Evolutionary conservation across 2,329 filamentous ascomycete species (phyloP).

Genomic region (Arthrobotrys sinensis): DNA sequence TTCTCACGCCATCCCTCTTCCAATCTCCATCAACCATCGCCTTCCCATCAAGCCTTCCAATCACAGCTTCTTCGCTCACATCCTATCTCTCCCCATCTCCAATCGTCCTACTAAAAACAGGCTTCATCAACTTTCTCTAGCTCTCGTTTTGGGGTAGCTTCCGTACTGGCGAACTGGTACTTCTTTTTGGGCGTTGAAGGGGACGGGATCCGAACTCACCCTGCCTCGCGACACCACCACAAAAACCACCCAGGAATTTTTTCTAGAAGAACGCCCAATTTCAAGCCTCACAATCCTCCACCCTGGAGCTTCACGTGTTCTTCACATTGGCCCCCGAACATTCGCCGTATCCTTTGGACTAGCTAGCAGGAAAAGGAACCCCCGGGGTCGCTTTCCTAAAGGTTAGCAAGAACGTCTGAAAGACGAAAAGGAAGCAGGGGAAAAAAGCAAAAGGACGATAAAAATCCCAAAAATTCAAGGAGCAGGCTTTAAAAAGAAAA

Average conservation of each 20-base stretch:
- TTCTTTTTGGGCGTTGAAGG: constrained; percentile 36
- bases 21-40: constrained; percentile 6
- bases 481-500: background rate
- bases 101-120: background rate
- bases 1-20: constrained; percentile 48
- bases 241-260: constrained; percentile 18
- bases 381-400: constrained; percentile 46
- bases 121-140: background rate
- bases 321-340: constrained; percentile 30
- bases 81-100: background rate
- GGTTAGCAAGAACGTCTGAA: constrained; percentile 15
- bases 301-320: constrained; percentile 52
- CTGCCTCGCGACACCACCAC: constrained; percentile 49
- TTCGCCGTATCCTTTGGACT: constrained; percentile 29
- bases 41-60: background rate
- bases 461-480: background rate
- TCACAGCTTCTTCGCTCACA: background rate
- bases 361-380: constrained; percentile 43
- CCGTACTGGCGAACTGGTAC: background rate
- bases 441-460: background rate
- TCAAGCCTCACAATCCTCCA: constrained; percentile 30
- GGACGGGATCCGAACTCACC: constrained; percentile 46
- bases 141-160: constrained; percentile 7
- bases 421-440: background rate
- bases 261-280: constrained; percentile 22